phyloP scores from a whole-genome alignment of 31 red algal species.

The Odonthalia washingtoniensis region DNA sequence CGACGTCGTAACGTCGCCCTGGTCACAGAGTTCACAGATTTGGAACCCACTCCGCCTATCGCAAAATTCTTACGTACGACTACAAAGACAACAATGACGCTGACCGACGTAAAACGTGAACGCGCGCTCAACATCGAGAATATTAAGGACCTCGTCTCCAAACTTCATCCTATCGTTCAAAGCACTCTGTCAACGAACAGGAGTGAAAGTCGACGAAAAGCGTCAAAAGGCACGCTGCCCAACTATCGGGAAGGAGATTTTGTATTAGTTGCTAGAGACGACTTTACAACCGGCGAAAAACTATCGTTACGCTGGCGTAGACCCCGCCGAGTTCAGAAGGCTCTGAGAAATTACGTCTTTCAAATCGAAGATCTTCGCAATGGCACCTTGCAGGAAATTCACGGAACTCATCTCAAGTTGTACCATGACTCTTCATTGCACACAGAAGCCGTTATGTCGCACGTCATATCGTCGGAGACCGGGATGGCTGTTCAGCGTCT shows the following conservation, averaged over 20 bases:
- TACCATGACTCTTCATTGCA: background rate
- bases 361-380: constrained; percentile 12
- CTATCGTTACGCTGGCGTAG: background rate
- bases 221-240: background rate
- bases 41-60: constrained; percentile 9
- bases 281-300: background rate
- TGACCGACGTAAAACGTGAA: background rate
- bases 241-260: constrained; percentile 11
- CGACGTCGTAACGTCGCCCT: background rate
- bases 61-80: background rate
- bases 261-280: constrained; percentile 1
- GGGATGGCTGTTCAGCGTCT: constrained; percentile 12
- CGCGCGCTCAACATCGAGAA: background rate
- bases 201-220: background rate
- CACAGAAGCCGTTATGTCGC: background rate
- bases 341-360: constrained; percentile 14
- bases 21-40: background rate
- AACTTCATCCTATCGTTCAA: background rate
- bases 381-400: background rate
- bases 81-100: background rate
- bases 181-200: background rate
- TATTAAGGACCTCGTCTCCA: background rate
- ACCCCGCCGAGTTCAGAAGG: background rate
- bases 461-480: constrained; percentile 4
- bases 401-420: constrained; percentile 14